phyloP scores from a whole-genome alignment of 495 filamentous ascomycete species.

The Penicillium bovifimosum region DNA sequence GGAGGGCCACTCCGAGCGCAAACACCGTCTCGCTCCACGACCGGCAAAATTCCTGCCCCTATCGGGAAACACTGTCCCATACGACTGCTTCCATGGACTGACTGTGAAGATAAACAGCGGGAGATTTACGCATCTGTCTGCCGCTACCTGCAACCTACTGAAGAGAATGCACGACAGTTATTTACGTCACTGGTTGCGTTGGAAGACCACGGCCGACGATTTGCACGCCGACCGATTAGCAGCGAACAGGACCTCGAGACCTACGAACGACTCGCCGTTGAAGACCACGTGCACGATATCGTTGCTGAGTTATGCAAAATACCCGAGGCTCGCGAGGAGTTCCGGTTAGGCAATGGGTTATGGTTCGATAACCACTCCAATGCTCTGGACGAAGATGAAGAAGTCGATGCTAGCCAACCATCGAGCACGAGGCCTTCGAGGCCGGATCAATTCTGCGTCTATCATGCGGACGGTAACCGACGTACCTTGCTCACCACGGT shows the following conservation, averaged over 20 bases:
- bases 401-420: too few relatives aligned
- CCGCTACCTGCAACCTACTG: constrained; percentile 19
- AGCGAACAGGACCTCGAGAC: constrained; percentile 31
- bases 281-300: constrained; percentile 18
- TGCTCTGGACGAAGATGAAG: too few relatives aligned
- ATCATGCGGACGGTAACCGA: too few relatives aligned
- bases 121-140: constrained; percentile 24
- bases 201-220: constrained; percentile 14
- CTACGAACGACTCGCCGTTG: too few relatives aligned
- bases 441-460: too few relatives aligned
- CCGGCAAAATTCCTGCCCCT: constrained; percentile 24
- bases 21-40: constrained; percentile 28
- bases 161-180: constrained; percentile 9
- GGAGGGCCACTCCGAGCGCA: too few relatives aligned
- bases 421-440: too few relatives aligned
- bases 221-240: constrained; percentile 15
- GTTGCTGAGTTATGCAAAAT: too few relatives aligned
- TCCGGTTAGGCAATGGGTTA: too few relatives aligned
- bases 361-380: too few relatives aligned
- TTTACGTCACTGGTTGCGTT: constrained; percentile 20
- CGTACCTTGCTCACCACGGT: too few relatives aligned
- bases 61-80: constrained; percentile 29
- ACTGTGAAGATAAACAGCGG: constrained; percentile 24
- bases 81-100: constrained; percentile 23
- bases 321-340: too few relatives aligned